phyloP scores from a whole-genome alignment of 768 basidiomycete species.

The Naganishia kalamii region DNA sequence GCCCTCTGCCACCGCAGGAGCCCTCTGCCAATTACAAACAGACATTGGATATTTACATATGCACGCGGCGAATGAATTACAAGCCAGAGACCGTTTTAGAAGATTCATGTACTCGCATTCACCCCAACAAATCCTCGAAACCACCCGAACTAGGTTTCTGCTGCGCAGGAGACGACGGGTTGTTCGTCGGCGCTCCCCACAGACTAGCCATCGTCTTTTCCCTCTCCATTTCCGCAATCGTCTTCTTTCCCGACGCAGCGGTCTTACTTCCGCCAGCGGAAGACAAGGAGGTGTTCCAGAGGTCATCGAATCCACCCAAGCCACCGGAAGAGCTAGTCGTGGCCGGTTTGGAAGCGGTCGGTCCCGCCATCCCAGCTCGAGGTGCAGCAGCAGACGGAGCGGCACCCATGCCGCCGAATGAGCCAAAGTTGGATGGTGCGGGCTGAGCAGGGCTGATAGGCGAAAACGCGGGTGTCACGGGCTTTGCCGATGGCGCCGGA shows the following conservation, averaged over 20 bases:
- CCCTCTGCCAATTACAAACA: too few species aligned
- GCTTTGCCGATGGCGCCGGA: slow-evolving; percentile 14
- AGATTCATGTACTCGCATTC: too few species aligned
- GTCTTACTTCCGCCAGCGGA: slow-evolving; percentile 33
- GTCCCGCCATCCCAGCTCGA: slow-evolving; percentile 46
- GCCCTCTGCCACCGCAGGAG: too few species aligned
- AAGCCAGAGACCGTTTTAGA: too few species aligned
- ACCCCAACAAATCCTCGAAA: slow-evolving; percentile 48
- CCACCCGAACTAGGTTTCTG: background rate
- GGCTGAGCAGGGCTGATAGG: slow-evolving; percentile 3
- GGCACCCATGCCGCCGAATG: slow-evolving; percentile 6
- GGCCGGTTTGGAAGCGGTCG: slow-evolving; percentile 32
- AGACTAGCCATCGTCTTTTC: slow-evolving; percentile 75
- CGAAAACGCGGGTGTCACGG: background rate
- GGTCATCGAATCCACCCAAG: slow-evolving; percentile 69
- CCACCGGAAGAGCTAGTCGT: slow-evolving; percentile 29
- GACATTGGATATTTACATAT: background rate
- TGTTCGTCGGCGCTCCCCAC: slow-evolving; percentile 55
- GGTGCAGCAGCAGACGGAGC: slow-evolving; percentile 42
- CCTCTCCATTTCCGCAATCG: slow-evolving; percentile 80
- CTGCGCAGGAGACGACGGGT: background rate
- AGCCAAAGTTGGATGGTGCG: slow-evolving; percentile 14
- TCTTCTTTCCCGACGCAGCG: slow-evolving; percentile 53
- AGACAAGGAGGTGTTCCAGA: slow-evolving; percentile 78
- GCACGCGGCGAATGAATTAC: too few species aligned